These are phyloP conservation scores for Mycena belliarum DNA, from an alignment of 768 basidiomycete genomes.

Conservation along the genomic window DNA sequence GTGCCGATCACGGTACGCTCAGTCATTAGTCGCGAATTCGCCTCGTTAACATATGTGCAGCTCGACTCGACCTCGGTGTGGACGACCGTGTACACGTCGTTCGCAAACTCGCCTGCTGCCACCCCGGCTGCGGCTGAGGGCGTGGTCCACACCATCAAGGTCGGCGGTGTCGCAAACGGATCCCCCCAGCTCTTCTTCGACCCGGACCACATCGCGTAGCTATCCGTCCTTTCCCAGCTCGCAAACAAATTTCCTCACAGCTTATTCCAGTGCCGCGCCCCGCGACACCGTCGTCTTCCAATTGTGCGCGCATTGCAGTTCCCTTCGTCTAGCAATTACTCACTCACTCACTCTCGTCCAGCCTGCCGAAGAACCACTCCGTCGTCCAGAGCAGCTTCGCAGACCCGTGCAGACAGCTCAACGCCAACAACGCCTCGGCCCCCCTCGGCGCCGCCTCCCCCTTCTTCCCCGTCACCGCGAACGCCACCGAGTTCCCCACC, in stretches of 20 bases:
- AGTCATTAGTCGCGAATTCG: neutral
- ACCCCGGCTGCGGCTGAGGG: constrained; percentile 52
- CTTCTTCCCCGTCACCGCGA: too few species aligned
- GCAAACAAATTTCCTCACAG: too few species aligned
- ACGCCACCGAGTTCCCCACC: constrained; percentile 2
- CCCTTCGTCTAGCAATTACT: neutral
- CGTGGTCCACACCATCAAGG: constrained; percentile 51
- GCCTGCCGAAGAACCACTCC: constrained; percentile 69
- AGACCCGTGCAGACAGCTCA: constrained; percentile 38
- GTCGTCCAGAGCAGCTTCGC: constrained; percentile 65
- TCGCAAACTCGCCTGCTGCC: constrained; percentile 52
- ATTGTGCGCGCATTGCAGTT: constrained; percentile 43
- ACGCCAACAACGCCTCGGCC: constrained; percentile 40
- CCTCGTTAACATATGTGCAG: neutral
- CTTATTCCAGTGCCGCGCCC: constrained; percentile 43
- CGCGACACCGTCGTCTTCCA: constrained; percentile 60
- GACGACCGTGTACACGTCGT: constrained; percentile 61
- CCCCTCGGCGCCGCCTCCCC: too few species aligned
- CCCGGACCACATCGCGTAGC: constrained; percentile 43
- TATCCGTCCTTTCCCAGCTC: neutral
- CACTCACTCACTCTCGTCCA: constrained; percentile 24
- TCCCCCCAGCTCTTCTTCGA: constrained; percentile 41
- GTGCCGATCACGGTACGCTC: constrained; percentile 45
- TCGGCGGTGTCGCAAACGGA: constrained; percentile 45
- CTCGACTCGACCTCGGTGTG: constrained; percentile 37